Percentiles rank a stretch among this genome's conserved stretches.
Evolutionary conservation across 208 protist species (phyloP).

Genomic region (Trypanosoma congolense): DNA sequence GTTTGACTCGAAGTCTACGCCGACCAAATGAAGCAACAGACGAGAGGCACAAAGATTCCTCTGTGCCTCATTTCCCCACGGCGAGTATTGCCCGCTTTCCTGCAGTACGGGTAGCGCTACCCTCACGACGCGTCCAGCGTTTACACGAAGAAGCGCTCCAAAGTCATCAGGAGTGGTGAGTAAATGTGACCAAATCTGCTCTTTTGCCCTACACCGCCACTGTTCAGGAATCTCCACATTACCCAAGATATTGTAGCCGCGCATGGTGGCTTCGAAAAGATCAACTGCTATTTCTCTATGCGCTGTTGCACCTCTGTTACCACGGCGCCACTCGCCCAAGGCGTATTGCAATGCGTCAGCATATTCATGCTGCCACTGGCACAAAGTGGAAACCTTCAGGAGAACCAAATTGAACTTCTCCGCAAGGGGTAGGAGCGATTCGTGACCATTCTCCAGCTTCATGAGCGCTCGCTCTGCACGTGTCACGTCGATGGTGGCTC

Average conservation of each 20-base stretch:
- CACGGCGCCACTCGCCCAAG: slow-evolving; percentile 11
- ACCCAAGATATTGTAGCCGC: slow-evolving; percentile 12
- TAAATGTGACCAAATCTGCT: slow-evolving; percentile 34
- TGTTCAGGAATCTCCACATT: slow-evolving; percentile 2
- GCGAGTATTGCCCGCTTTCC: slow-evolving; percentile 31
- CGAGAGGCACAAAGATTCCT: slow-evolving; percentile 4
- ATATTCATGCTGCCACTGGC: slow-evolving; percentile 40
- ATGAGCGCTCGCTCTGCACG: slow-evolving; percentile 58
- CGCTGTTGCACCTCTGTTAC: slow-evolving; percentile 1
- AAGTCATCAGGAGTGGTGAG: slow-evolving; percentile 18
- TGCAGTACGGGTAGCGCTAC: slow-evolving; percentile 34
- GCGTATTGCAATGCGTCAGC: slow-evolving; percentile 50
- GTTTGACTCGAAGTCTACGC: slow-evolving; percentile 7
- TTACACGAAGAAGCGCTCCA: slow-evolving; percentile 27
- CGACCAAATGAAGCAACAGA: slow-evolving; percentile 15
- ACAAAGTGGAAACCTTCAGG: slow-evolving; percentile 43
- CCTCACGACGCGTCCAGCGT: slow-evolving; percentile 26
- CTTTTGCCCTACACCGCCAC: slow-evolving; percentile 11
- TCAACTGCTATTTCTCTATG: slow-evolving; percentile 7
- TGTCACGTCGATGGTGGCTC: slow-evolving; percentile 4
- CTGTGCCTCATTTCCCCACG: slow-evolving; percentile 24
- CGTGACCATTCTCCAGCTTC: slow-evolving; percentile 36
- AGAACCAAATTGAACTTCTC: slow-evolving; percentile 35
- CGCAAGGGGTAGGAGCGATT: slow-evolving; percentile 43
- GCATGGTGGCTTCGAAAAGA: slow-evolving; percentile 24